phyloP scores from a whole-genome alignment of 1,284 basidiomycete genomes.

The Meira nashicola region DNA sequence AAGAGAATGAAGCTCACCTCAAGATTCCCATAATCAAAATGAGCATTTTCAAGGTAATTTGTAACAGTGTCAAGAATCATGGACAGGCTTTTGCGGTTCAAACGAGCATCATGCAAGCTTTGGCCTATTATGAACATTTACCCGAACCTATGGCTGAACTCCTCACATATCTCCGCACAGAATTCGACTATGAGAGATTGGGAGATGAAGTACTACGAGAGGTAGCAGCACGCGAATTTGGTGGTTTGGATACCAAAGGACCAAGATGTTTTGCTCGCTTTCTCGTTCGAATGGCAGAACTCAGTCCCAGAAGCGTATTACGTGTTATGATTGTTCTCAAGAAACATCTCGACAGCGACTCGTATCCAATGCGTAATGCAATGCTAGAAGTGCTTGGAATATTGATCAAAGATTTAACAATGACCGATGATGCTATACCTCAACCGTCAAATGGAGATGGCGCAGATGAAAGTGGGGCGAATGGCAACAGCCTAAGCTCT shows the following conservation, averaged over 20 bases:
- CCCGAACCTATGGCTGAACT: conserved; percentile 91
- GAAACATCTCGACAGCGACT: conserved; percentile 87
- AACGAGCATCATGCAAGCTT: conserved; percentile 80
- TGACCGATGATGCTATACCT: conserved; percentile 37
- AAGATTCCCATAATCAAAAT: conserved; percentile 69
- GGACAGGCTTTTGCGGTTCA: conserved; percentile 67
- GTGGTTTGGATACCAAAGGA: conserved; percentile 76
- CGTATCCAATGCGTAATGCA: conserved; percentile 81
- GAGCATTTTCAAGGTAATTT: conserved; percentile 81
- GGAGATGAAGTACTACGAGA: conserved; percentile 85
- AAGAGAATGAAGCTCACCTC: conserved; percentile 82
- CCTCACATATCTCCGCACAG: conserved; percentile 70
- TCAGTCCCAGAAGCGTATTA: conserved; percentile 75
- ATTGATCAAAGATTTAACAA: conserved; percentile 54
- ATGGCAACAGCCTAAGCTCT: conserved; percentile 10
- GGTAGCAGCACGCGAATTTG: conserved; percentile 73
- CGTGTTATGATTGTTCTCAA: conserved; percentile 84
- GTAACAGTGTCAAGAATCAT: conserved; percentile 85
- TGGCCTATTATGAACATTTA: conserved; percentile 92
- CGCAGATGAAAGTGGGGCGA: background rate
- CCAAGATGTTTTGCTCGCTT: conserved; percentile 81
- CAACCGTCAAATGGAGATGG: conserved; percentile 9
- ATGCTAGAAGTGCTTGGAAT: conserved; percentile 51
- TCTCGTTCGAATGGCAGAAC: conserved; percentile 74
- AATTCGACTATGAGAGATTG: conserved; percentile 83